Evolutionary conservation across 2,329 filamentous ascomycete species (phyloP), one percentile per base, ranked within the genome.

Genomic region (Clonostachys byssicola): DNA sequence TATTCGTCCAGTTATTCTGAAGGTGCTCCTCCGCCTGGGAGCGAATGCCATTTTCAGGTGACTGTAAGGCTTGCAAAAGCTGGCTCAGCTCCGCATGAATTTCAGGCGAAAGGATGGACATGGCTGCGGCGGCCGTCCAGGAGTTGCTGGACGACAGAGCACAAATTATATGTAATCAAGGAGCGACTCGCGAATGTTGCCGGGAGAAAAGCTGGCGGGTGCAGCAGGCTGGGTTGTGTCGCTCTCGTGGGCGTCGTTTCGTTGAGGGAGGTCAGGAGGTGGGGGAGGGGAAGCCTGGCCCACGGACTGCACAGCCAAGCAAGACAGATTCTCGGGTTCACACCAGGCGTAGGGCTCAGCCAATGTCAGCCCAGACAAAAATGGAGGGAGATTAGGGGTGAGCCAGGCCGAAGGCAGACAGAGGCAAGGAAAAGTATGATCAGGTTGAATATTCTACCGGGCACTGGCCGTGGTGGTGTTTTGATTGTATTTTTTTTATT

Each of bases 1-100:
- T 78, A 52, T 75, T 73, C 35, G 91, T 88, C 94, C 94, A 99
- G 76, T 91, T 92, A 69, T 83, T 89, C 66, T 90, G 89, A 52
- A 99, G 75, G 66, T 92, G 87, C 54, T 95, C 89, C 70, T 99
- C 94, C 45, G 92, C 92, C 66, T 89, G 83, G 33, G 88, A 83
- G 64, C 94, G 86, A 58, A 89, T 78, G 49, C 77, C 77, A 72
- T 99, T 99, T 72, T 99, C 92, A 58, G 90, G 73, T 43, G 89
- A 92, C 72, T 94, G 88, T 54, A 99, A 82, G 57, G 87, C 92
- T 72, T 88, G 84, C 64, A 99, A 78, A 56, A 99, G 83, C 79
- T 92, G 87, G 54, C 80, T 78, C 61, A 99, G 85, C 72, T 92
- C 89, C 58, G 83, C 78, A 67, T 94, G 88, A 61, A 94, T 80